Conservation (phyloP, 805 yeast genomes). For the Candida maesae region DNA sequence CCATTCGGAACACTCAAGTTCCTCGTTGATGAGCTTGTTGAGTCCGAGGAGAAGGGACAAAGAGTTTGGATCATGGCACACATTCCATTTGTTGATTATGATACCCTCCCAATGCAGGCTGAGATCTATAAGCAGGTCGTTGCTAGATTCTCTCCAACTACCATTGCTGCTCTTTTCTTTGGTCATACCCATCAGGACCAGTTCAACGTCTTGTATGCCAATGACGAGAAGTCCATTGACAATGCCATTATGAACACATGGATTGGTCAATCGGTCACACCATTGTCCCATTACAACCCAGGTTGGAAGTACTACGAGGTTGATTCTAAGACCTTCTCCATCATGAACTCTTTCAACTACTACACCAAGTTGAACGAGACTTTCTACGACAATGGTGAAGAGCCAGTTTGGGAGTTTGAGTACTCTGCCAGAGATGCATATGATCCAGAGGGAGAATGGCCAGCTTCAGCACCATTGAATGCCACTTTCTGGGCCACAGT, state of each 20-base stretch:
- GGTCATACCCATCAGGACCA: slow-evolving; percentile 74
- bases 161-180: slow-evolving; percentile 64
- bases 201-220: slow-evolving; percentile 53
- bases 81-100: slow-evolving; percentile 58
- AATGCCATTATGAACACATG: slow-evolving; percentile 55
- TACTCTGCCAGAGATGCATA: slow-evolving; percentile 63
- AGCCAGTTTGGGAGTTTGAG: slow-evolving; percentile 59
- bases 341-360: slow-evolving; percentile 57
- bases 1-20: slow-evolving; percentile 61
- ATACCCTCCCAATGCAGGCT: slow-evolving; percentile 55
- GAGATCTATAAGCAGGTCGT: slow-evolving; percentile 52
- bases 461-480: slow-evolving; percentile 53
- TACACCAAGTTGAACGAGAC: slow-evolving; percentile 59
- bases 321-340: slow-evolving; percentile 54
- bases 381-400: slow-evolving; percentile 47
- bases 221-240: slow-evolving; percentile 40
- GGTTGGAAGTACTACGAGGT: slow-evolving; percentile 71
- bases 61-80: slow-evolving; percentile 75
- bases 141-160: slow-evolving; percentile 63
- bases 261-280: slow-evolving; percentile 65
- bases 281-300: slow-evolving; percentile 57
- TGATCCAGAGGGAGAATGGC: slow-evolving; percentile 52
- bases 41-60: slow-evolving; percentile 52
- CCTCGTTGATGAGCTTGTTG: slow-evolving; percentile 57
- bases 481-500: slow-evolving; percentile 62